phyloP scores from a whole-genome alignment of 176 grass and related monocot species.

The maize (Zea mays) region Zm-B73-REFERENCE-NAM-5.0 NC_050103.1:89727001-89727500 shows the following conservation, averaged over 20 bases:
- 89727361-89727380: too few species aligned
- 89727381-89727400: too few species aligned
- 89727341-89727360: background rate
- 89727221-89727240: constrained; percentile 23
- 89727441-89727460: background rate
- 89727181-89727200: background rate
- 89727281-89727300: constrained; percentile 1
- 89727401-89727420: background rate
- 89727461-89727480: constrained; percentile 17
- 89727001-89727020: too few species aligned
- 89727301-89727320: constrained; percentile 14
- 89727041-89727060: too few species aligned
- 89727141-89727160: too few species aligned
- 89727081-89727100: too few species aligned
- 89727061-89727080: too few species aligned
- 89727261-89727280: constrained; percentile 20
- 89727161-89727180: too few species aligned
- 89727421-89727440: background rate
- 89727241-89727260: constrained; percentile 40
- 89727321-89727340: constrained; percentile 13
- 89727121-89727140: too few species aligned
- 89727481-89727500: constrained; percentile 33
- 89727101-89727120: too few species aligned
- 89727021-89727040: too few species aligned
- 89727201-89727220: constrained; percentile 40